These are phyloP conservation scores for Phaeophleospora eucalypticola DNA, from an alignment of 2,329 filamentous ascomycete species.

Conservation along the genomic window DNA sequence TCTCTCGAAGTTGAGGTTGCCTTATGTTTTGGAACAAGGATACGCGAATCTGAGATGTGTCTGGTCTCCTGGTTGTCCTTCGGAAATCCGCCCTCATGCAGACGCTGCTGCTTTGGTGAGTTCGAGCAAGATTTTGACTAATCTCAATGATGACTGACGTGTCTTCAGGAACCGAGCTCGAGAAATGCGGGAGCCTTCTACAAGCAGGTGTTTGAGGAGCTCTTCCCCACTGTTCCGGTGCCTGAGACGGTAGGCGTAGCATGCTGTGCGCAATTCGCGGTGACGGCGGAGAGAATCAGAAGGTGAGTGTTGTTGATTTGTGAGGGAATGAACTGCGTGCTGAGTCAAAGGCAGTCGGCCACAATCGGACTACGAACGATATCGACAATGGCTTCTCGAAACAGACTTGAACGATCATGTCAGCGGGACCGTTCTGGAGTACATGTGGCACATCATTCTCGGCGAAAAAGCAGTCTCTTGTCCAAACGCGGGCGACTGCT, in stretches of 20 bases:
- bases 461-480: conserved; percentile 44
- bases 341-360: no score
- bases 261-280: conserved; percentile 55
- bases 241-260: conserved; percentile 47
- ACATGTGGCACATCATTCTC: conserved; percentile 51
- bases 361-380: conserved; percentile 47
- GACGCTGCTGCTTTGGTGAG: no score
- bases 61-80: conserved; percentile 51
- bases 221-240: conserved; percentile 42
- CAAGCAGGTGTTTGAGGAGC: conserved; percentile 45
- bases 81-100: conserved; percentile 49
- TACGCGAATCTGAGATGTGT: conserved; percentile 54
- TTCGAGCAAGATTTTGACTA: conserved; percentile 25
- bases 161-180: no score
- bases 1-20: conserved; percentile 46
- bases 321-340: no score
- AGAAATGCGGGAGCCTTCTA: conserved; percentile 45
- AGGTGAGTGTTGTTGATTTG: no score
- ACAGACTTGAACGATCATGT: conserved; percentile 47
- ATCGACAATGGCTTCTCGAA: conserved; percentile 47
- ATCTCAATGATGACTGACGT: no score
- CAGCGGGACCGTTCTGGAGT: conserved; percentile 54
- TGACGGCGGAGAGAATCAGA: conserved; percentile 45
- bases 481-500: conserved; percentile 58
- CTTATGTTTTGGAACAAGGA: conserved; percentile 47